A percentile compares a stretch with the other conserved stretches of the same genome.
phyloP scores from a whole-genome alignment of 169 alveolate species.

The Perkinsus olseni region DNA sequence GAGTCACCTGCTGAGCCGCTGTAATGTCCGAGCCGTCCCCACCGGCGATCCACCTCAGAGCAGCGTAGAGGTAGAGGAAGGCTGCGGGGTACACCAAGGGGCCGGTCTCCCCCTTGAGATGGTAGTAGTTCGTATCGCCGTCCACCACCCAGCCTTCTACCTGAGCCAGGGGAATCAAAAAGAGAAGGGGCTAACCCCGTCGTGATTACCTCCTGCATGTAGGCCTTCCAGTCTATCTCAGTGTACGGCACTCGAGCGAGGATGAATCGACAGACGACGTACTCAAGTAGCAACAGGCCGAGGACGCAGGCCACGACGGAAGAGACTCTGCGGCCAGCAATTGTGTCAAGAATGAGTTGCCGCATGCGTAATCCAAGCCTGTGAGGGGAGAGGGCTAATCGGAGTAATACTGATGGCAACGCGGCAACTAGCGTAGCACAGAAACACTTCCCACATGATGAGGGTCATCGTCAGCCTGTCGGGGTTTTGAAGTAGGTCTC shows the following conservation, averaged over 20 bases:
- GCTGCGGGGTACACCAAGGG: not conserved
- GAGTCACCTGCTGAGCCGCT: not conserved
- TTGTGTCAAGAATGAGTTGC: not conserved
- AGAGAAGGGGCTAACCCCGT: not conserved
- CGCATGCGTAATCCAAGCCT: too few species aligned
- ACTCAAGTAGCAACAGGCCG: not conserved
- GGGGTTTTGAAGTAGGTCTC: not conserved
- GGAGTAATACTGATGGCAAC: too few species aligned
- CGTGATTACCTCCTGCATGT: not conserved
- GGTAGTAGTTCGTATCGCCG: not conserved
- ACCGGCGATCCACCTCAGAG: not conserved
- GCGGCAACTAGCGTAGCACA: not conserved
- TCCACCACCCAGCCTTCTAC: not conserved
- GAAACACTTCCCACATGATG: not conserved
- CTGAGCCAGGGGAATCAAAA: not conserved
- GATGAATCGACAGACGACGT: not conserved
- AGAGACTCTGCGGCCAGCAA: not conserved
- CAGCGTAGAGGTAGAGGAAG: not conserved
- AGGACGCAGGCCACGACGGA: not conserved
- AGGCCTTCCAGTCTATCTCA: constrained; percentile 5
- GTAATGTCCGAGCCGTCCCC: not conserved
- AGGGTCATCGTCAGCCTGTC: not conserved
- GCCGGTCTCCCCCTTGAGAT: not conserved
- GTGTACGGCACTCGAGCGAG: not conserved
- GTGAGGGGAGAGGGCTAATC: too few species aligned